Evolutionary conservation across 2,329 filamentous ascomycete species (phyloP).

Genomic region (Penicillium sp.): DNA sequence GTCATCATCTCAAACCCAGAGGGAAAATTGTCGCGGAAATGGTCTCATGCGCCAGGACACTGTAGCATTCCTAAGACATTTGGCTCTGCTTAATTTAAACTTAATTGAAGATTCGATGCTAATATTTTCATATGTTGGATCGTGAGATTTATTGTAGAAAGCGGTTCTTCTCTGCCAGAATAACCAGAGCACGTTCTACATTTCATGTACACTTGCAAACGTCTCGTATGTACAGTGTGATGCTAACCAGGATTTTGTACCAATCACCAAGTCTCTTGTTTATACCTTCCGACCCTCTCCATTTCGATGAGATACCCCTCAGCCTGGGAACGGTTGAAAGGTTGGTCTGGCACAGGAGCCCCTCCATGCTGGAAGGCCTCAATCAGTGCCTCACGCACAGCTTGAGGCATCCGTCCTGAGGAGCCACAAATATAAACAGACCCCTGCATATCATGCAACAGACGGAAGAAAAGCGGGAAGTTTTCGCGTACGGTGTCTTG

Average conservation of each 20-base stretch:
- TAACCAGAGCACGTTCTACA: too few relatives aligned
- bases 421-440: slow-evolving; percentile 55
- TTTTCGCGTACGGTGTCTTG: slow-evolving; percentile 61
- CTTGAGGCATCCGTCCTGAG: slow-evolving; percentile 70
- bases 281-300: slow-evolving; percentile 63
- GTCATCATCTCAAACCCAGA: too few relatives aligned
- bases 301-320: slow-evolving; percentile 56
- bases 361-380: slow-evolving; percentile 55
- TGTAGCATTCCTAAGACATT: too few relatives aligned
- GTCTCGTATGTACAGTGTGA: background rate
- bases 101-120: too few relatives aligned
- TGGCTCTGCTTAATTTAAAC: too few relatives aligned
- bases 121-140: too few relatives aligned
- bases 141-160: too few relatives aligned
- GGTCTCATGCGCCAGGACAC: too few relatives aligned
- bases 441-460: slow-evolving; percentile 54
- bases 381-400: slow-evolving; percentile 65
- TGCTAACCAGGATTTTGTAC: background rate
- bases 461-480: slow-evolving; percentile 48
- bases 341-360: slow-evolving; percentile 41
- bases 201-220: background rate
- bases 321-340: slow-evolving; percentile 48
- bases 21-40: too few relatives aligned
- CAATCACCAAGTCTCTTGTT: slow-evolving; percentile 67
- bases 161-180: too few relatives aligned